These are phyloP conservation scores for Somion occarium DNA, from an alignment of 1,284 basidiomycete genomes.

Conservation along the genomic window DNA sequence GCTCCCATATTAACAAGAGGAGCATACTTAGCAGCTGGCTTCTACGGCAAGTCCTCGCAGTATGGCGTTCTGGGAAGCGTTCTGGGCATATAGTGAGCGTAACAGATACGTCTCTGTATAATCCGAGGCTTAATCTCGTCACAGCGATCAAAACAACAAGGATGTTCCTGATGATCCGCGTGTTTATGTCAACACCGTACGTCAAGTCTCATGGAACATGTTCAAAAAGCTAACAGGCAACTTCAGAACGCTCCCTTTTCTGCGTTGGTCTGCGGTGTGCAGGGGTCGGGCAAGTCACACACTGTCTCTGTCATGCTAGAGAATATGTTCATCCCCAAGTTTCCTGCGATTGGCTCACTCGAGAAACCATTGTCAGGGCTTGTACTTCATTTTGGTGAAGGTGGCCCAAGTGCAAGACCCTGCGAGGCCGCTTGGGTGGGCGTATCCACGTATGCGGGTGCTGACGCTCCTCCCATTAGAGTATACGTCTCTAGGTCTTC, in stretches of 20 bases:
- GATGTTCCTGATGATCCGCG: conserved; percentile 38
- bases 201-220: conserved; percentile 8
- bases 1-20: conserved; percentile 53
- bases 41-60: conserved; percentile 34
- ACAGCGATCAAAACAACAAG: conserved; percentile 27
- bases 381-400: conserved; percentile 67
- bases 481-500: conserved; percentile 65
- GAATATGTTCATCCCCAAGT: conserved; percentile 54
- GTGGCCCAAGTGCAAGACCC: conserved; percentile 49
- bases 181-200: conserved; percentile 58
- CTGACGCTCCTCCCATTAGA: conserved; percentile 42
- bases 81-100: conserved; percentile 39
- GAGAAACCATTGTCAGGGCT: conserved; percentile 54
- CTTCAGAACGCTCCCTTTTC: conserved; percentile 33
- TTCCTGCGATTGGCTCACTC: conserved; percentile 43
- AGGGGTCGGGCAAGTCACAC: conserved; percentile 68
- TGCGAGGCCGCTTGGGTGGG: conserved; percentile 65
- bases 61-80: conserved; percentile 54
- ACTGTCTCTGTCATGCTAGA: conserved; percentile 63
- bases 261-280: conserved; percentile 28
- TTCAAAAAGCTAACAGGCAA: neutral
- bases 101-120: neutral
- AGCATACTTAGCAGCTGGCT: conserved; percentile 36
- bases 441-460: conserved; percentile 29
- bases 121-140: conserved; percentile 7